Evolutionary conservation across 2,329 filamentous ascomycete genomes (phyloP).

Genomic region (Exophiala oligosperma): DNA sequence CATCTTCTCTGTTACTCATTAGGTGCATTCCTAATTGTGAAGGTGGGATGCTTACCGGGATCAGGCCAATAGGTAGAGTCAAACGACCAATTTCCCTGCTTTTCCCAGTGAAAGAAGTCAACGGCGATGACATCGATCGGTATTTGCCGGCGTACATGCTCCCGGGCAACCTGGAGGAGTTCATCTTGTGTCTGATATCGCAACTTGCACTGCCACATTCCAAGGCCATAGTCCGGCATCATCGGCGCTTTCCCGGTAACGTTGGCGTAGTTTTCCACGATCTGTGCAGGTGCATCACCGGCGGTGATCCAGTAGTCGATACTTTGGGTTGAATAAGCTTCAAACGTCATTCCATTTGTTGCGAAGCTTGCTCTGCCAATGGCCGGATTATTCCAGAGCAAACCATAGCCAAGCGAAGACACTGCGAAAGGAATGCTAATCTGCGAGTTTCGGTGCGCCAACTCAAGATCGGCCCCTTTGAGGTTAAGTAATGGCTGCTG

Average conservation of each 20-base stretch:
- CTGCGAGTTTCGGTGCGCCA: slow-evolving; percentile 67
- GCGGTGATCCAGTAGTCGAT: slow-evolving; percentile 67
- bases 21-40: slow-evolving; percentile 9
- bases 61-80: slow-evolving; percentile 66
- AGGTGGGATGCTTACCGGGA: slow-evolving; percentile 44
- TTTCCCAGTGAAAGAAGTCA: slow-evolving; percentile 67
- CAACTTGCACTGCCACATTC: slow-evolving; percentile 69
- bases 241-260: slow-evolving; percentile 62
- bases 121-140: slow-evolving; percentile 66
- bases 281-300: slow-evolving; percentile 55
- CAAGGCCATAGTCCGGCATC: slow-evolving; percentile 69
- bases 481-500: slow-evolving; percentile 64
- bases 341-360: slow-evolving; percentile 62
- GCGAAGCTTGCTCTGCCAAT: slow-evolving; percentile 63
- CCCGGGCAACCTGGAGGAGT: slow-evolving; percentile 58
- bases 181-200: slow-evolving; percentile 67
- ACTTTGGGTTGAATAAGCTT: slow-evolving; percentile 57
- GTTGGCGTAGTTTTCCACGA: slow-evolving; percentile 56
- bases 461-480: slow-evolving; percentile 62
- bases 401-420: slow-evolving; percentile 61
- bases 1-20: slow-evolving; percentile 55
- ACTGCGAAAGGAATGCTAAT: slow-evolving; percentile 64
- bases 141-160: slow-evolving; percentile 56
- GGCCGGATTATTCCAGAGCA: slow-evolving; percentile 67
- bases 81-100: slow-evolving; percentile 68